Evolutionary conservation across 228 moss, liverwort and hornwort genomes (phyloP), one percentile per base, ranked within the genome.

Genomic region (Sphagnum magellanicum): DNA sequence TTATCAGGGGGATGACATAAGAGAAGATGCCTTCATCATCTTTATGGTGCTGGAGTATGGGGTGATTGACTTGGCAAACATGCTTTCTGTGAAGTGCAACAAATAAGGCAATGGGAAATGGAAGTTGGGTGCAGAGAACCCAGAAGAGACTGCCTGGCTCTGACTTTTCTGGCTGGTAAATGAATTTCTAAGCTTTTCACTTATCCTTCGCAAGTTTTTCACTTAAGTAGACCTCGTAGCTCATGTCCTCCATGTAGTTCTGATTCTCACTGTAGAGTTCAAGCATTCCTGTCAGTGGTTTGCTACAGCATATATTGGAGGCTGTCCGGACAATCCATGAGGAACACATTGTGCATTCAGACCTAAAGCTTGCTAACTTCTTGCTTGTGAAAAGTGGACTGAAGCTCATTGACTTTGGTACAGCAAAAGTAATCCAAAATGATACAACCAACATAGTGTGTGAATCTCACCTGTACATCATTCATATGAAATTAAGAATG

Each of bases 351-450:
- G 98, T 98, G 67, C 98, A 94, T 78, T 88, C 98, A 75, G 98
- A 98, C 74, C 78, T 94, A 60, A 98, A 98, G 89, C 98, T 94
- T 51, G 93, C 98, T 67, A 98, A 98, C 79, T 98, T 98, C 72
- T 82, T 98, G 81, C 82, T 93, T 78, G 98, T 98, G 10, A 87
- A 81, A 79, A 94, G 98, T 61, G 94, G 94, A 63, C 68, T 98
- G 71, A 98, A 98, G 71, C 86, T 98, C 10, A 98, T 98, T 67
- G 92, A 98, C 75, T 98, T 98, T 62, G 98, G 98, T 50, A 98
- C 94, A 63, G 98, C 98, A 4, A 98, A 94, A 80, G 94, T 94
- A 67, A 98, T 98, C 70, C 94, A 92, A 77, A 94, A 84, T 77
- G 94, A 98, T 64, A 98, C 94, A 60, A 98, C 98, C 58, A 91